Evolutionary conservation across 2,329 filamentous ascomycete genomes (phyloP), one percentile per base, ranked within the genome.

Genomic region (Cladosporium halotolerans): DNA sequence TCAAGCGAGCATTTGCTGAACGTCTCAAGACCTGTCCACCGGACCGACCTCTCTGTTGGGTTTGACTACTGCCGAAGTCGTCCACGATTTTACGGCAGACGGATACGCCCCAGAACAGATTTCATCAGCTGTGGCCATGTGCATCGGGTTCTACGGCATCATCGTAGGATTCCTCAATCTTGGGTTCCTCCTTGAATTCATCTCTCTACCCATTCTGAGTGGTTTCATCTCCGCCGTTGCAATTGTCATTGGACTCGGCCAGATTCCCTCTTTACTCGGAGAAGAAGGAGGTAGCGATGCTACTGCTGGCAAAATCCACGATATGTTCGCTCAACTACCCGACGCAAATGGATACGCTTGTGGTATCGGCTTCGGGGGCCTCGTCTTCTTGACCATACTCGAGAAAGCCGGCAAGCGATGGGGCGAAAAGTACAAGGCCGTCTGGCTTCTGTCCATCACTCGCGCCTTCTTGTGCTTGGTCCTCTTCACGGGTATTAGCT

Each of bases 221-320:
- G 83, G 83, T 4, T 85, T 85, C 69, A 83, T 86, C 59, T 83
- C 81, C 0, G 82, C 82, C 1, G 82, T 83, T 1, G 83, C 81
- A 19, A 78, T 86, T 45, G 82, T 81, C 31, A 85, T 86, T 62
- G 78, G 80, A 18, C 49, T 55, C 10, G 81, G 80, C n/a, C 83
- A 86, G 63, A 76, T 86, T 53, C 79, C 75, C 3, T 79, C 79
- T 1, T 75, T 85, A 0, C 76, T 85, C 2, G 82, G 82, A 9
- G 74, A 81, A 47, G 57, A 70, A 9, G 70, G 73, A 23, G 73
- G 80, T 1, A 73, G 77, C 2, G 73, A 73, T 23, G 76, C 76
- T 2, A 76, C 80, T 2, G 80, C 80, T 4, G 72, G 71, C 9
- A 80, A 82, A 55, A 81, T 85, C 45, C 79, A 78, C 53, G 77